phyloP scores from a whole-genome alignment of 176 grass and related monocot genomes.

The Themeda triandra region DNA sequence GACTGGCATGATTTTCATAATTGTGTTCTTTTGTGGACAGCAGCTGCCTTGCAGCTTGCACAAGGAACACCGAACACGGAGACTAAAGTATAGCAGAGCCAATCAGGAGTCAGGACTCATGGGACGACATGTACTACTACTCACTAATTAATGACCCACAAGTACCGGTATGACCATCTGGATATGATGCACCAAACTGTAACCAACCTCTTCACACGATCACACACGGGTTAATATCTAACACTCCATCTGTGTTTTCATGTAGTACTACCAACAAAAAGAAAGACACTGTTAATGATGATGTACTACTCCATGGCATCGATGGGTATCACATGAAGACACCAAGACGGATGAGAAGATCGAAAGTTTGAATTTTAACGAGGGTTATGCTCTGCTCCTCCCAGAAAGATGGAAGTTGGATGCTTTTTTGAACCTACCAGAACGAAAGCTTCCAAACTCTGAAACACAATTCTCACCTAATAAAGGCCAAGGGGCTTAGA shows the following conservation, averaged over 20 bases:
- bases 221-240: constrained; percentile 6
- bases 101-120: neutral
- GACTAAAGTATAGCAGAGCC: neutral
- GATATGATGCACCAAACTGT: constrained; percentile 21
- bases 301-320: neutral
- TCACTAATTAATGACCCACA: neutral
- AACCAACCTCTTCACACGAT: constrained; percentile 5
- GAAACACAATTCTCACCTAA: neutral
- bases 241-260: neutral
- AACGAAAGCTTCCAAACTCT: neutral
- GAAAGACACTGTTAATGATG: neutral
- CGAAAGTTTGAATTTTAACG: neutral
- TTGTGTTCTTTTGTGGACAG: too few relatives aligned
- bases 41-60: neutral
- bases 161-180: constrained; percentile 6
- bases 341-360: neutral
- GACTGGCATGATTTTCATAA: too few relatives aligned
- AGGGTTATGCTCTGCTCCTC: neutral
- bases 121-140: neutral
- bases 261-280: neutral
- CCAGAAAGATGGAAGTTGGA: neutral
- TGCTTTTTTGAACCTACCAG: neutral
- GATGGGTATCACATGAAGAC: neutral
- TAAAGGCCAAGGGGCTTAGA: too few relatives aligned
- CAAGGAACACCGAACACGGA: neutral